A percentile compares a stretch with the other conserved stretches of the same genome.
These are phyloP conservation scores for Bolboschoenoplectus hybrid DNA, from an alignment of 202 grass and related monocot species.

Conservation along the genomic window DNA sequence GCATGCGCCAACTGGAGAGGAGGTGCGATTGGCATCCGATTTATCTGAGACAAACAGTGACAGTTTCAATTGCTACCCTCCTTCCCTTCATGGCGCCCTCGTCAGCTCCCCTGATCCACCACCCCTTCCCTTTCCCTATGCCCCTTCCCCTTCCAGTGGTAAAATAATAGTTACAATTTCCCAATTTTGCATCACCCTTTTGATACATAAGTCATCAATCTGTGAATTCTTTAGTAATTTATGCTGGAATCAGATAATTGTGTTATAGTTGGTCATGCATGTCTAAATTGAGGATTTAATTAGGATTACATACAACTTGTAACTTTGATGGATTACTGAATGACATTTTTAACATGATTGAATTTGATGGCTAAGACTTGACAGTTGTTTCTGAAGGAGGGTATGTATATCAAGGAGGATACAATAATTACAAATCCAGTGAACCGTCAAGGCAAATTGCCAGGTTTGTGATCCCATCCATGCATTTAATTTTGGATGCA, in stretches of 20 bases:
- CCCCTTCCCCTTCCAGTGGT: slow-evolving; percentile 26
- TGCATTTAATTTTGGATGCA: neutral
- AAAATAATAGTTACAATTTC: neutral
- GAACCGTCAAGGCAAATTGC: slow-evolving; percentile 43
- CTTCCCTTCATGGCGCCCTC: slow-evolving; percentile 64
- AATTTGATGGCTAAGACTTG: slow-evolving; percentile 27
- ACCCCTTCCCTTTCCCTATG: slow-evolving; percentile 34
- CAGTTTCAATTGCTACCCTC: slow-evolving; percentile 50
- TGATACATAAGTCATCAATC: neutral
- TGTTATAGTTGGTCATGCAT: neutral
- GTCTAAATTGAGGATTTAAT: neutral
- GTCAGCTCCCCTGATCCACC: slow-evolving; percentile 41
- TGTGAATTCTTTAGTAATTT: slow-evolving; percentile 3
- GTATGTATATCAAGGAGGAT: slow-evolving; percentile 42
- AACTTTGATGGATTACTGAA: neutral
- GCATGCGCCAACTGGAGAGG: slow-evolving; percentile 46
- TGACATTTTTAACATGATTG: slow-evolving; percentile 16
- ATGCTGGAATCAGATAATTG: neutral
- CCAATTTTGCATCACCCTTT: neutral
- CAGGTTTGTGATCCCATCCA: slow-evolving; percentile 45
- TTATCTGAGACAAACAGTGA: slow-evolving; percentile 40
- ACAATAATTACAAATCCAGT: slow-evolving; percentile 49
- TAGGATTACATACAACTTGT: neutral
- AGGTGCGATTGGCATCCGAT: slow-evolving; percentile 54
- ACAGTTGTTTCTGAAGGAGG: slow-evolving; percentile 58